Percentiles rank a stretch among this genome's conserved stretches.
Evolutionary conservation across 192 early-diverging fungal genomes (phyloP).

Genomic region (Linnemannia exigua): DNA sequence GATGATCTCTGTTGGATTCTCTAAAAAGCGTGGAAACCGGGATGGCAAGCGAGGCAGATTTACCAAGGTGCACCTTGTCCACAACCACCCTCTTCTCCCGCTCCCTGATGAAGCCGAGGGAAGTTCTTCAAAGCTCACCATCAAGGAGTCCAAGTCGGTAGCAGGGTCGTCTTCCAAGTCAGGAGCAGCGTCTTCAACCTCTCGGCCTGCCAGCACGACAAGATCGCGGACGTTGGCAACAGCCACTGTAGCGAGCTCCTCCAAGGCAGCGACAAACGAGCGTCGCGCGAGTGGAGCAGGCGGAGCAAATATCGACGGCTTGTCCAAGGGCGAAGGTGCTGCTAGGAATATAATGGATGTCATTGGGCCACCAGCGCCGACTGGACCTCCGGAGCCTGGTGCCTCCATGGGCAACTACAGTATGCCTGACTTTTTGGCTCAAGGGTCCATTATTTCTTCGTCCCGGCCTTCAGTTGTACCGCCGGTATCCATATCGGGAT

Average conservation of each 20-base stretch:
- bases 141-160: not conserved
- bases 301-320: not conserved
- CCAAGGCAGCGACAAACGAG: slow-evolving; percentile 7
- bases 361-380: not conserved
- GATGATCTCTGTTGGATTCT: slow-evolving; percentile 58
- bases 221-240: not conserved
- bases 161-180: not conserved
- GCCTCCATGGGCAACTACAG: not conserved
- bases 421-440: slow-evolving; percentile 23
- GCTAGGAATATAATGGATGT: slow-evolving; percentile 2
- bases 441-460: not conserved
- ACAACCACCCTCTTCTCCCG: slow-evolving; percentile 43
- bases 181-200: not conserved
- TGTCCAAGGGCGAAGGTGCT: not conserved
- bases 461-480: slow-evolving; percentile 15
- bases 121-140: slow-evolving; percentile 13
- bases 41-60: slow-evolving; percentile 52
- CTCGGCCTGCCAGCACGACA: slow-evolving; percentile 4
- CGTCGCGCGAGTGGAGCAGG: slow-evolving; percentile 1
- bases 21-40: slow-evolving; percentile 51
- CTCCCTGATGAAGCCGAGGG: slow-evolving; percentile 11
- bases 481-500: slow-evolving; percentile 5
- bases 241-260: not conserved
- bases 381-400: not conserved
- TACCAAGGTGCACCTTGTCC: slow-evolving; percentile 43